Base-by-base conservation (phyloP, 768 basidiomycete species). In the Termitomyces sp. region DNA sequence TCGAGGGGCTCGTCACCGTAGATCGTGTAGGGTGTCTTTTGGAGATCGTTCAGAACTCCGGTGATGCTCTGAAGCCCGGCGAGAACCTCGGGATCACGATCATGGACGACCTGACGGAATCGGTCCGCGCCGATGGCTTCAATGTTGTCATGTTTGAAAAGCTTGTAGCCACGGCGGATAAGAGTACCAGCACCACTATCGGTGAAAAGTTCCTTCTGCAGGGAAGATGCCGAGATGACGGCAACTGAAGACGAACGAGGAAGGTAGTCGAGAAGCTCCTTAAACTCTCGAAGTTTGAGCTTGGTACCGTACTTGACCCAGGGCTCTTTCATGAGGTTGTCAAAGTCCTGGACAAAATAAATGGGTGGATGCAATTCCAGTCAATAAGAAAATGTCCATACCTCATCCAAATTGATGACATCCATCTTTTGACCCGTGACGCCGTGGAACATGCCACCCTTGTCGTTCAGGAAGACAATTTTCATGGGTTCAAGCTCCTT, bases 301-400 rank as follows among this genome's bases (percentile, higher is more conserved):
- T 99, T 99, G 62, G 96, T 98, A 60, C 96, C 97, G 70, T 86
- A 98, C 71, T 97, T 97, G 72, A 99, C 96, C 97, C 97, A 99
- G 6, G 94, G 83, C 74, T 98, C 90, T 68, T 94, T 95, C 94
- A 98, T 92, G 58, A 99, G 86, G 24, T 83, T 82, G 64, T 96
- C 92, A 73, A 96, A 98, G 77, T 99, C 97, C 90, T 94, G 66
- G 26, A 30, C 8, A 59, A 59, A 36, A 51, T 35, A 47, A 60
- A 16, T 33, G 13, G 9, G 38, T 33, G 40, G 48, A 48, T 52
- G 18, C 6, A 46, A 20, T 58, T 64, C 26, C 6, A 42, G 30
- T 20, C 14, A 56, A 22, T 35, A 24, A 43, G 16, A 18, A 35
- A 54, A 35, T 10, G 22, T 51, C 66, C 75, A 53, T 63, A 90